Base-by-base conservation (phyloP, 192 early-diverging fungal species). In the Coemansia sp. region DNA sequence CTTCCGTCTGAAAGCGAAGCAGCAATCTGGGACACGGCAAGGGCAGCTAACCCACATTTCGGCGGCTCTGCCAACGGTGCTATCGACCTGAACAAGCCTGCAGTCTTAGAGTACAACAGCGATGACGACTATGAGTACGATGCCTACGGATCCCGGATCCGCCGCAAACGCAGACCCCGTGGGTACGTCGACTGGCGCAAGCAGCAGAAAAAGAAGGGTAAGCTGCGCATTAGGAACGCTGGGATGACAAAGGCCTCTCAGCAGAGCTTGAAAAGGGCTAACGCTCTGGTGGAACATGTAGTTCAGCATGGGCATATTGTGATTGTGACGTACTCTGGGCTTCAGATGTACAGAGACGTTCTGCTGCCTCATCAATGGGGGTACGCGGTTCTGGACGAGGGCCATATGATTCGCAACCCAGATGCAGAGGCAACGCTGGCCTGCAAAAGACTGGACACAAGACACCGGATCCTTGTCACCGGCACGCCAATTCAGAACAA, bases 371-470 rank as follows among this genome's bases (percentile, higher is more conserved):
- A 87, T 45, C 73, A 84, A 34, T 98, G 94, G 95, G 88, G 89
- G 4, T 96, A 95, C 56, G 89, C 87, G 25, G 86, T 98, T 10
- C 70, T 98, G 33, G 96, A 98, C 69, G 96, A 98, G 77, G 96
- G 96, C 3, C 96, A 98, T 76, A 94, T 94, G 77, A 96, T 98
- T 36, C 84, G 94, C 38, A 98, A 98, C 63, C 95, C 95, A 0
- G 95, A 98, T 68, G 88, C 96, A 0, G 93, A 91, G 22, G 88
- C 93, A 5, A 97, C 86, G 4, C 50, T 90, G 40, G 68, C 79
- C 12, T 89, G 88, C 73, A 93, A 93, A 68, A 84, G 89, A 34
- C 77, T 93, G 2, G 69, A 87, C 62, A 92, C 89, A 12, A 77
- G 87, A 0, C 91, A 93, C 45, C 78, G 92, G 7, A 85, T 93